phyloP scores from a whole-genome alignment of 352 stramenopile genomes.

The Pythium angustatum region DNA sequence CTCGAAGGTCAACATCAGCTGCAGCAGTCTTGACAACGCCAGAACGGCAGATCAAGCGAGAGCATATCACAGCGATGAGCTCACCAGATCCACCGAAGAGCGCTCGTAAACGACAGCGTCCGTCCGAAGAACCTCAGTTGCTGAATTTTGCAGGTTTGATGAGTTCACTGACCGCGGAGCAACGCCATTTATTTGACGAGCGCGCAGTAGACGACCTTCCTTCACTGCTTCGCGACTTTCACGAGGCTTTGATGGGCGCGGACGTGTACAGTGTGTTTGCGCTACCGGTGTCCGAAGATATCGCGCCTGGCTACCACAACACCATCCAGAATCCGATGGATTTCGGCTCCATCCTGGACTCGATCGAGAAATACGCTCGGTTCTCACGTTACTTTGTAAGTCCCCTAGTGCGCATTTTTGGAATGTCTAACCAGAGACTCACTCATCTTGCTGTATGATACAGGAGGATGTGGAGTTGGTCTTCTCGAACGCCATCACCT shows the following conservation, averaged over 20 bases:
- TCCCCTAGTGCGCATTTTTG: not conserved
- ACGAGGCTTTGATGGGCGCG: constrained; percentile 64
- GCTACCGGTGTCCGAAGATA: constrained; percentile 84
- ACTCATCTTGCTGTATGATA: not conserved
- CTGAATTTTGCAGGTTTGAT: constrained; percentile 52
- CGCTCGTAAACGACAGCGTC: constrained; percentile 47
- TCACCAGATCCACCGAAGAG: constrained; percentile 18
- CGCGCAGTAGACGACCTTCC: constrained; percentile 59
- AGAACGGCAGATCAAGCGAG: constrained; percentile 18
- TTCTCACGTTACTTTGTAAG: constrained; percentile 84
- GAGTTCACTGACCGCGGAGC: constrained; percentile 43
- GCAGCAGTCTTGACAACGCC: constrained; percentile 2
- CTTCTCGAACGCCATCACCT: constrained; percentile 80
- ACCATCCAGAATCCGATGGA: constrained; percentile 92
- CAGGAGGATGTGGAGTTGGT: constrained; percentile 75
- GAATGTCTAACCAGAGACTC: not conserved
- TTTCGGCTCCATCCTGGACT: constrained; percentile 92
- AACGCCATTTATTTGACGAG: constrained; percentile 60
- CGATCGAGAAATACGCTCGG: constrained; percentile 66
- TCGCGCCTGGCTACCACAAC: constrained; percentile 92
- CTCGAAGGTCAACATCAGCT: not conserved
- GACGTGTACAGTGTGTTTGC: constrained; percentile 89
- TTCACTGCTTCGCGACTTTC: constrained; percentile 63
- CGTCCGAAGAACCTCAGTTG: constrained; percentile 35
- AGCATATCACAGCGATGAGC: not conserved